Evolutionary conservation across 805 yeast genomes (phyloP).

Genomic region (Metschnikowia cubensis): DNA sequence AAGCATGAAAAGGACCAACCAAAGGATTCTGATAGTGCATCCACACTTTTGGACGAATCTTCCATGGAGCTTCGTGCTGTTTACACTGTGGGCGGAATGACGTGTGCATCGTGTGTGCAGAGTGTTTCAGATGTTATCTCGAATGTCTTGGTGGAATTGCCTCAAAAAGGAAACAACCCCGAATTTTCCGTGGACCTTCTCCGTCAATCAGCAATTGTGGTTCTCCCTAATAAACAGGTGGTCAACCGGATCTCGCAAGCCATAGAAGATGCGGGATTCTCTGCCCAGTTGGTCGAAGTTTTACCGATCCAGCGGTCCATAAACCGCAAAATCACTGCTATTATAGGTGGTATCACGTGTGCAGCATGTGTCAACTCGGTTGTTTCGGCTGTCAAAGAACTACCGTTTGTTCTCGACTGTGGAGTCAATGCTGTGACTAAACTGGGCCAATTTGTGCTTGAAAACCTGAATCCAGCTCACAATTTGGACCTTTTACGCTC

Average conservation of each 20-base stretch:
- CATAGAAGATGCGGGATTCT: slow-evolving; percentile 34
- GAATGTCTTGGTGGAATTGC: slow-evolving; percentile 16
- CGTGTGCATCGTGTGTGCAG: slow-evolving; percentile 37
- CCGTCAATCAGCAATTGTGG: slow-evolving; percentile 49
- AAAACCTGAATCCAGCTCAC: slow-evolving; percentile 28
- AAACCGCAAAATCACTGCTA: slow-evolving; percentile 51
- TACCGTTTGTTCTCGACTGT: slow-evolving; percentile 51
- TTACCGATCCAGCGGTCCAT: slow-evolving; percentile 51
- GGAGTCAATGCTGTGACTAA: slow-evolving; percentile 58
- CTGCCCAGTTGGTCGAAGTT: slow-evolving; percentile 52
- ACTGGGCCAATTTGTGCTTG: slow-evolving; percentile 58
- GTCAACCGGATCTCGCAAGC: slow-evolving; percentile 30
- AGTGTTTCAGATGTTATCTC: slow-evolving; percentile 29
- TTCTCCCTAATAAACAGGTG: slow-evolving; percentile 49
- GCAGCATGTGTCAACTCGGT: slow-evolving; percentile 65
- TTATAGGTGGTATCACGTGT: slow-evolving; percentile 73
- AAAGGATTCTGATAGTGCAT: not conserved
- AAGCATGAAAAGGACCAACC: not conserved
- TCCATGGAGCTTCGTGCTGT: slow-evolving; percentile 41
- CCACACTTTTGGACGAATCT: slow-evolving; percentile 5
- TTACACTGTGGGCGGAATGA: slow-evolving; percentile 47
- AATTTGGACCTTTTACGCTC: slow-evolving; percentile 42
- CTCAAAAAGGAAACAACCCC: slow-evolving; percentile 17
- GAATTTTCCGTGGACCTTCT: slow-evolving; percentile 49
- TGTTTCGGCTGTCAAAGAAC: slow-evolving; percentile 38